phyloP scores from a whole-genome alignment of 2,329 filamentous ascomycete genomes.

The Didymella pinodella region DNA sequence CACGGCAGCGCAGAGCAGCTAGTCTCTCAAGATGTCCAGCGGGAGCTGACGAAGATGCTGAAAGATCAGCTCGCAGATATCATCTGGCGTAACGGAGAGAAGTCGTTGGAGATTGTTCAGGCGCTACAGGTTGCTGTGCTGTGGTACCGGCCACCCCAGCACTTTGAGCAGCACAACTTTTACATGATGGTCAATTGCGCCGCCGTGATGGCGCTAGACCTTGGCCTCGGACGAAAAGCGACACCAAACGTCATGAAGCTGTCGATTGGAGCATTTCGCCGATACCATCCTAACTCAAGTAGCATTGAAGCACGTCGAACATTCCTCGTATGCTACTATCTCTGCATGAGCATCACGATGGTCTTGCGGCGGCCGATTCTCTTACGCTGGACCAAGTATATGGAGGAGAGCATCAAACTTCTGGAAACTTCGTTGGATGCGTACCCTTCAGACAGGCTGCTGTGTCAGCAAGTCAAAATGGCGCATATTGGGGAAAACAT shows the following conservation, averaged over 20 bases:
- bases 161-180: slow-evolving; percentile 87
- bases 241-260: slow-evolving; percentile 51
- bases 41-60: slow-evolving; percentile 70
- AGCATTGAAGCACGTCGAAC: slow-evolving; percentile 65
- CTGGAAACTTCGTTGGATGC: slow-evolving; percentile 65
- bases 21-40: slow-evolving; percentile 65
- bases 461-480: slow-evolving; percentile 66
- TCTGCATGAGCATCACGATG: slow-evolving; percentile 65
- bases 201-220: slow-evolving; percentile 81
- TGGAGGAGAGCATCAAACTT: slow-evolving; percentile 67
- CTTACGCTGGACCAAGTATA: slow-evolving; percentile 68
- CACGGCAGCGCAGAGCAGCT: slow-evolving; percentile 53
- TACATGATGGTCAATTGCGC: slow-evolving; percentile 86
- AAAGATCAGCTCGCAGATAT: slow-evolving; percentile 77
- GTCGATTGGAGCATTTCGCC: slow-evolving; percentile 43
- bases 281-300: slow-evolving; percentile 57
- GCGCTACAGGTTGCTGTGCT: slow-evolving; percentile 76
- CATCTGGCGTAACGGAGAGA: slow-evolving; percentile 77
- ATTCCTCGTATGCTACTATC: slow-evolving; percentile 68
- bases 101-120: slow-evolving; percentile 84
- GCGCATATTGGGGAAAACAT: slow-evolving; percentile 67
- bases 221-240: slow-evolving; percentile 74
- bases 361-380: slow-evolving; percentile 66
- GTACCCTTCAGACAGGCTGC: slow-evolving; percentile 62
- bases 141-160: slow-evolving; percentile 85